Evolutionary conservation across 2,329 filamentous ascomycete genomes (phyloP).

Genomic region (Fonsecaea monophora): DNA sequence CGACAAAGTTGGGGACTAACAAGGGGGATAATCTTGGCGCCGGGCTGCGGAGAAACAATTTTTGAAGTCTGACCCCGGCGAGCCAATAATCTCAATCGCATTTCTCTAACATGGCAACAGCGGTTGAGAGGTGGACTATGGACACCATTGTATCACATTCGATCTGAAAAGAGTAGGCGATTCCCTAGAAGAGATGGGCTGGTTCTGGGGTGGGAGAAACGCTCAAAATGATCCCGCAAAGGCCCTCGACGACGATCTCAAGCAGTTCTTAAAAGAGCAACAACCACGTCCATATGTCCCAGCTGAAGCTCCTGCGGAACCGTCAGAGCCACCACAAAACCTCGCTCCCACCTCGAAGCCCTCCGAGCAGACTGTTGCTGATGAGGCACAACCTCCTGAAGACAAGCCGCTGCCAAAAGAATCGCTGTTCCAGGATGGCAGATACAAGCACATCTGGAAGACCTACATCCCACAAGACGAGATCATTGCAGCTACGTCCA

Average conservation of each 20-base stretch:
- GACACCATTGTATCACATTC: background rate
- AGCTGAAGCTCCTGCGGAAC: conserved; percentile 43
- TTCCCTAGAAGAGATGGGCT: conserved; percentile 60
- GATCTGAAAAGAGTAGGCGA: background rate
- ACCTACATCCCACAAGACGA: conserved; percentile 77
- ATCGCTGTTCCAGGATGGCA: conserved; percentile 71
- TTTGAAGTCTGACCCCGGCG: background rate
- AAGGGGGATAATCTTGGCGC: conserved; percentile 37
- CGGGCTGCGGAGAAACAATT: conserved; percentile 6
- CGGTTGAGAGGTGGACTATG: background rate
- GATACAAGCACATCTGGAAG: conserved; percentile 90
- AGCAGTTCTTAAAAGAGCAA: conserved; percentile 84
- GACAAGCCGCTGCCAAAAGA: conserved; percentile 46
- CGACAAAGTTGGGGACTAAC: no score
- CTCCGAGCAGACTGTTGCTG: conserved; percentile 36
- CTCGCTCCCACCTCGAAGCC: conserved; percentile 38
- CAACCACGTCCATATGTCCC: conserved; percentile 72
- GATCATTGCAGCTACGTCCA: conserved; percentile 72
- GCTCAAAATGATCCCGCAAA: conserved; percentile 68
- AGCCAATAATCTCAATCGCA: background rate
- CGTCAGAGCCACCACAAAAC: conserved; percentile 27
- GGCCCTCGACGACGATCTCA: conserved; percentile 81
- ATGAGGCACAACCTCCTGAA: conserved; percentile 40
- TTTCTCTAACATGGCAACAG: background rate
- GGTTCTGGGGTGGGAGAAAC: conserved; percentile 65